phyloP scores from a whole-genome alignment of 768 basidiomycete species.

The Kwoniella europaea region DNA sequence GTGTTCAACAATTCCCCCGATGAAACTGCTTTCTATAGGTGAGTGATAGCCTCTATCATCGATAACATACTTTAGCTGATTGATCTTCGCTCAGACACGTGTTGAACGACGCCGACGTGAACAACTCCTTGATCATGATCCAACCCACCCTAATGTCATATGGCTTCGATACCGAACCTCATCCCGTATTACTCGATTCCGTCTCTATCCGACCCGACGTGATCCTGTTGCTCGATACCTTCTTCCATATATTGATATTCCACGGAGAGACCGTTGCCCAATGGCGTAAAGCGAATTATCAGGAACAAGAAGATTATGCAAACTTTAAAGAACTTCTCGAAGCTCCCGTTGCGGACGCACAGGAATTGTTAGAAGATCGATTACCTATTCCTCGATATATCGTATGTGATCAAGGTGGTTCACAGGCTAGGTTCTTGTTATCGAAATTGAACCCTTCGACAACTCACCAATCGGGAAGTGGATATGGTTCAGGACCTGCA shows the following conservation, averaged over 20 bases:
- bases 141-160: slow-evolving; percentile 99
- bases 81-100: slow-evolving; percentile 69
- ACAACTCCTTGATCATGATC: slow-evolving; percentile 99
- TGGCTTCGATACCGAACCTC: slow-evolving; percentile 81
- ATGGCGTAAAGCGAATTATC: slow-evolving; percentile 98
- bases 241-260: slow-evolving; percentile 99
- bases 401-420: slow-evolving; percentile 95
- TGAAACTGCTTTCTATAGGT: slow-evolving; percentile 98
- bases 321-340: slow-evolving; percentile 95
- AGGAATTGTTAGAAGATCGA: slow-evolving; percentile 93
- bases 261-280: slow-evolving; percentile 96
- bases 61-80: slow-evolving; percentile 9
- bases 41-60: slow-evolving; percentile 40
- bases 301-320: slow-evolving; percentile 98
- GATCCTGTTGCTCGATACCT: slow-evolving; percentile 94
- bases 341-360: slow-evolving; percentile 80
- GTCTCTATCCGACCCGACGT: slow-evolving; percentile 97
- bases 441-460: slow-evolving; percentile 97
- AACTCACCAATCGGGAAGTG: slow-evolving; percentile 81
- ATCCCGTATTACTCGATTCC: slow-evolving; percentile 94
- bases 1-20: slow-evolving; percentile 99
- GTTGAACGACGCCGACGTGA: slow-evolving; percentile 95
- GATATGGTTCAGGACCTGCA: slow-evolving; percentile 70
- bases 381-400: slow-evolving; percentile 98
- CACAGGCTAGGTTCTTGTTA: slow-evolving; percentile 96